Conservation (phyloP, 2,329 filamentous ascomycete species). For the Aspergillus ochraceus region DNA sequence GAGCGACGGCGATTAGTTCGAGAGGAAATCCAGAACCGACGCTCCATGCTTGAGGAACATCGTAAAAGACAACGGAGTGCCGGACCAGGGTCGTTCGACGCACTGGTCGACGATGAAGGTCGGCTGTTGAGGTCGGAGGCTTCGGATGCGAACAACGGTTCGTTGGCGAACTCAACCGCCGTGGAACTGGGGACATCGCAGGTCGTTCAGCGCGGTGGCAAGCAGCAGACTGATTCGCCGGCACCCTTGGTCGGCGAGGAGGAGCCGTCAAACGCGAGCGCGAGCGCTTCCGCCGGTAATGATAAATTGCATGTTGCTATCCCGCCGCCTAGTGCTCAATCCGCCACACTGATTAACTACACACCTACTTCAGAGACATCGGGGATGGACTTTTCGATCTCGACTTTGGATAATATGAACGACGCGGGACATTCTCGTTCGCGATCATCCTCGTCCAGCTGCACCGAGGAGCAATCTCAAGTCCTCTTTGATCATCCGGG, state of each 20-base stretch:
- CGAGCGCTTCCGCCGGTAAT: conserved; percentile 16
- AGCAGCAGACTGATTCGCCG: conserved; percentile 13
- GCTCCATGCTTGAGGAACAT: conserved; percentile 40
- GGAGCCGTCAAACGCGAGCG: conserved; percentile 9
- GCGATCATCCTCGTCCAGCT: conserved; percentile 22
- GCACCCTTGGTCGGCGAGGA: conserved; percentile 7
- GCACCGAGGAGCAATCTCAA: conserved; percentile 34
- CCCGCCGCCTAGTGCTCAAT: conserved; percentile 40
- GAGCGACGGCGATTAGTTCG: conserved; percentile 45
- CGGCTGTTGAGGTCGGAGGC: conserved; percentile 26
- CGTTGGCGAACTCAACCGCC: conserved; percentile 37
- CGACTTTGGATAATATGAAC: conserved; percentile 6
- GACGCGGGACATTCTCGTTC: neutral
- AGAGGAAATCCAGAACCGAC: conserved; percentile 47
- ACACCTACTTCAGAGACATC: conserved; percentile 48
- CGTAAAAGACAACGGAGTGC: conserved; percentile 26
- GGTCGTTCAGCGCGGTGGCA: conserved; percentile 27
- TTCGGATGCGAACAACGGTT: conserved; percentile 9
- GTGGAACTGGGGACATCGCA: conserved; percentile 32
- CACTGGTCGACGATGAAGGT: conserved; percentile 46
- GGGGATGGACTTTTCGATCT: conserved; percentile 17
- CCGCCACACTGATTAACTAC: conserved; percentile 44
- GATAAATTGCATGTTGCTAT: conserved; percentile 29
- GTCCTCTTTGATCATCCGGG: conserved; percentile 36
- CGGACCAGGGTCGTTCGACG: conserved; percentile 41